Evolutionary conservation across 164 flowering plant species (phyloP).

Genomic region (Stephania yunnanensis): DNA sequence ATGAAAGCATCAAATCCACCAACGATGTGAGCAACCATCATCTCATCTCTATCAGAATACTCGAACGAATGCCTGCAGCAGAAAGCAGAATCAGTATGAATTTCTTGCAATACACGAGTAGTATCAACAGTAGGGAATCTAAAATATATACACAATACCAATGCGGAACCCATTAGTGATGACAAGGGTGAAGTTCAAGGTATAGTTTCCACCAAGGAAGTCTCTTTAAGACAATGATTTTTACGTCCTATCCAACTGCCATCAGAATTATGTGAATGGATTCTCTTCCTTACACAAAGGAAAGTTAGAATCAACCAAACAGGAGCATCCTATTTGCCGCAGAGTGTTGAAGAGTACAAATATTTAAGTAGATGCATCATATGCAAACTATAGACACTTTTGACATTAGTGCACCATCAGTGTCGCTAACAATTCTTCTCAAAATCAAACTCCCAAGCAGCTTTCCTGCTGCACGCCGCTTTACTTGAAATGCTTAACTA

Average conservation of each 20-base stretch:
- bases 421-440: not conserved
- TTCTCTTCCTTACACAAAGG: not conserved
- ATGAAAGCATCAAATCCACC: conserved; percentile 68
- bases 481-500: not conserved
- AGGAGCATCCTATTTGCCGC: not conserved
- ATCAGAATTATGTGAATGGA: not conserved
- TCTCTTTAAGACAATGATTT: not conserved
- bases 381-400: not conserved
- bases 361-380: not conserved
- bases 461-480: not conserved
- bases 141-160: not conserved
- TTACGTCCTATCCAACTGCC: not conserved
- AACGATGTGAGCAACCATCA: conserved; percentile 47
- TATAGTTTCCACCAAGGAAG: not conserved
- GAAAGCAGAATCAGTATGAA: not conserved
- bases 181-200: not conserved
- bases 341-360: not conserved
- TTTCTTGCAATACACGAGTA: not conserved
- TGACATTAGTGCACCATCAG: not conserved
- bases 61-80: conserved; percentile 61
- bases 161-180: not conserved
- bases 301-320: not conserved
- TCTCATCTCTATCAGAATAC: conserved; percentile 65
- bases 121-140: not conserved
- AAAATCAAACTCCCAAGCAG: not conserved